Percentiles rank a stretch among this genome's conserved stretches.
Evolutionary conservation across 2,329 filamentous ascomycete species (phyloP).

Genomic region (Neofusicoccum umdonicola): DNA sequence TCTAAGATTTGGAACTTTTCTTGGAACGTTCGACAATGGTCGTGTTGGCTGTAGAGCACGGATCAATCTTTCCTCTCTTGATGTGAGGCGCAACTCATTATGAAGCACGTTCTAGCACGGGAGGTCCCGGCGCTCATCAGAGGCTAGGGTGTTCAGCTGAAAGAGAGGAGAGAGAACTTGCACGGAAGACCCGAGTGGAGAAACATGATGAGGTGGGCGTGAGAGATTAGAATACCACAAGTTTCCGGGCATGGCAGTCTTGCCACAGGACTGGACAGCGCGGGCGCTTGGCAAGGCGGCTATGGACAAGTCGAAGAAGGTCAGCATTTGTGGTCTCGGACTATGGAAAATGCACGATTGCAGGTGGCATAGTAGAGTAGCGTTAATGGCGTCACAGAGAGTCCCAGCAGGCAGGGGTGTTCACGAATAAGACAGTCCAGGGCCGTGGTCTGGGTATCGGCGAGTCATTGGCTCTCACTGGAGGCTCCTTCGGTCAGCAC

Average conservation of each 20-base stretch:
- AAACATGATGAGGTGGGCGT: constrained; percentile 3
- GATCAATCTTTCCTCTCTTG: constrained; percentile 2
- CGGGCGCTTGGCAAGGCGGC: background rate
- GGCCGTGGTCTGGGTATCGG: background rate
- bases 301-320: background rate
- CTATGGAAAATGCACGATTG: background rate
- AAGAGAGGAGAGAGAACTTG: background rate
- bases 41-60: constrained; percentile 1
- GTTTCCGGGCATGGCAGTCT: background rate
- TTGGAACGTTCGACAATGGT: background rate
- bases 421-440: background rate
- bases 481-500: background rate
- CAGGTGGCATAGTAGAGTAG: background rate
- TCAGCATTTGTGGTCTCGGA: background rate
- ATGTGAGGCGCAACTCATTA: background rate
- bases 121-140: background rate
- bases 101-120: background rate
- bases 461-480: background rate
- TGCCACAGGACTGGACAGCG: background rate
- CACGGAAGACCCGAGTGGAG: background rate
- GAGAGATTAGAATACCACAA: constrained; percentile 2
- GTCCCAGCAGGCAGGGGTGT: background rate
- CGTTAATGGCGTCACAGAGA: background rate
- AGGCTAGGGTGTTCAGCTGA: background rate
- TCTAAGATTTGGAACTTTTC: background rate